Conservation (phyloP, 768 basidiomycete genomes). For the Neoboletus magnificus region DNA sequence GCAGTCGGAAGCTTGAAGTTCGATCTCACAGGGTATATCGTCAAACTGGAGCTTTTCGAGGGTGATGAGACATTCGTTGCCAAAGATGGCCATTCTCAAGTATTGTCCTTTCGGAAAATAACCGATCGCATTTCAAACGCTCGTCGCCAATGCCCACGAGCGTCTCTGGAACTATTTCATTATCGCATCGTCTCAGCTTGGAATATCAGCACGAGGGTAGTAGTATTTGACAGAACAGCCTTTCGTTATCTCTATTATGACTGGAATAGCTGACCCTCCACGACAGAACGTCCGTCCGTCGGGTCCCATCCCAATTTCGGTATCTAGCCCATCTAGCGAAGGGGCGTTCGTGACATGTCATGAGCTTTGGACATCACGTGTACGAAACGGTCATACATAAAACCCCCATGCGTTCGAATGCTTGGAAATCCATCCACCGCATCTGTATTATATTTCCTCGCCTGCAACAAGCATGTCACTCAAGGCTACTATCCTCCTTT, state of each 20-base stretch:
- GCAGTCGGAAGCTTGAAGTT: neutral
- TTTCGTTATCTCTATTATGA: neutral
- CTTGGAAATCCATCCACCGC: neutral
- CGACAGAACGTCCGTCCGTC: neutral
- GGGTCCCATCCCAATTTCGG: neutral
- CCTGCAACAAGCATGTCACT: constrained; percentile 14
- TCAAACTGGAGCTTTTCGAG: neutral
- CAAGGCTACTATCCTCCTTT: constrained; percentile 22
- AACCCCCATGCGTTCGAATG: neutral
- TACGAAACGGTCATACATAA: constrained; percentile 13
- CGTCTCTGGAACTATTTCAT: neutral
- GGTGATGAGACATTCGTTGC: neutral
- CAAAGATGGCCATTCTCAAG: neutral
- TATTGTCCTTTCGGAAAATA: neutral
- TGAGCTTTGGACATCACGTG: constrained; percentile 14
- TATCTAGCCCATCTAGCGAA: neutral
- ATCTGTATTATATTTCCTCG: neutral
- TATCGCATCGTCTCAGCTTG: neutral
- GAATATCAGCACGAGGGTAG: neutral
- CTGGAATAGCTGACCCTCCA: neutral
- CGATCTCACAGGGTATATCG: neutral
- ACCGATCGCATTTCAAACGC: neutral
- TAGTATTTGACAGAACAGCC: neutral
- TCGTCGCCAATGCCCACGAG: neutral
- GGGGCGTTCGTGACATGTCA: neutral